Base-by-base conservation (phyloP, 169 alveolate genomes). In the Cryptosporidium sp. region DNA sequence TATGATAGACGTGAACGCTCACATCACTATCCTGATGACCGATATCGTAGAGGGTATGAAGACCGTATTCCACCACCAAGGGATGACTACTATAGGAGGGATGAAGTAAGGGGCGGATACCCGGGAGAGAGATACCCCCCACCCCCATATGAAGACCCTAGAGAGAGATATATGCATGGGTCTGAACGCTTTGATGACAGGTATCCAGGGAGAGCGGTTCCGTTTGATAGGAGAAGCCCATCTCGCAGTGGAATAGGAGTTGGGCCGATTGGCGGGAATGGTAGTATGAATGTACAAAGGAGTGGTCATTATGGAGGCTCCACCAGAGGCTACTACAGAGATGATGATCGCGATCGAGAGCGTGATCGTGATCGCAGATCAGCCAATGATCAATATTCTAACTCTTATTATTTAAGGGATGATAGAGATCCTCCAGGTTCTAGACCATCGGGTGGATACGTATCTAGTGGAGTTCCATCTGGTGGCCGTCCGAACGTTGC, bases 111-210 rank as follows among this genome's bases (percentile, higher is more conserved):
- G 29, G 75, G 89, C 16, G 75, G 72, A 29, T 80, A 61, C 65
- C 86, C 86, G 18, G 75, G 42, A 18, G 89, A 80, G 35, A 60
- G 89, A n/a, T 80, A 80, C 16, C 89, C 73, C 3, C 86, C 86
- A 14, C 69, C 44, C 23, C 89, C 73, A 9, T 60, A 80, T 26
- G 89, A 80, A 2, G 86, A 73, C 68, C 86, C 86, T 33, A 60
- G 89, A 26, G 89, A 80, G 6, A 80, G 89, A 45, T 73, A 73
- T 16, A 44, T 42, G 60, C 89, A 80, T 37, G 61, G 37, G n/a
- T 45, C 89, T 39, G 89, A 80, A 29, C 73, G 89, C 23, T 80
- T 80, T 65, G 89, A 80, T 80, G 89, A 80, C 51, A 60, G 89
- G 42, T 80, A 62, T 42, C 48, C 73, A 23, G 75, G 89, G 9